Evolutionary conservation across 2,329 filamentous ascomycete species (phyloP).

Genomic region (Trichoderma harzianum): DNA sequence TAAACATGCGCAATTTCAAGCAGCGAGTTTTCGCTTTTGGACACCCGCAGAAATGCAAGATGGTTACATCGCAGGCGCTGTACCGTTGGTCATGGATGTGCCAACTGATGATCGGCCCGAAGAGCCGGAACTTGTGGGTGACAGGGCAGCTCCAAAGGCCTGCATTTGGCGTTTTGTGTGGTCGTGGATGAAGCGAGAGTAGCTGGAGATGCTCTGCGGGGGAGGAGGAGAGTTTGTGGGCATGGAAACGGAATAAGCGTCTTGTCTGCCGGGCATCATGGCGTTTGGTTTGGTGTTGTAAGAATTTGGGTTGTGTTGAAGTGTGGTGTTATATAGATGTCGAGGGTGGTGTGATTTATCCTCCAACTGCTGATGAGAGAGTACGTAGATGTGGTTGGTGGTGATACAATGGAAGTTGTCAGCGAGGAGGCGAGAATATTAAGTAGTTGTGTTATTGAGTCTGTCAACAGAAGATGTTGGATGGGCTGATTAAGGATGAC

Average conservation of each 20-base stretch:
- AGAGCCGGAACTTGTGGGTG: constrained; percentile 21
- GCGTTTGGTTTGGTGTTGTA: background rate
- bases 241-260: constrained; percentile 36
- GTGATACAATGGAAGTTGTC: background rate
- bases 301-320: background rate
- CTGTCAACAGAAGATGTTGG: background rate
- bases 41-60: background rate
- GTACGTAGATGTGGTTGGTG: background rate
- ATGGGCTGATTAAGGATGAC: background rate
- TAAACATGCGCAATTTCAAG: background rate
- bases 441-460: background rate
- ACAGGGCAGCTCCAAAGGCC: constrained; percentile 36
- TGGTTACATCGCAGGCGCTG: constrained; percentile 14
- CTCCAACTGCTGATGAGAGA: background rate
- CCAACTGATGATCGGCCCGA: constrained; percentile 18
- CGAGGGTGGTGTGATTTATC: background rate
- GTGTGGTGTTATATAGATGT: background rate
- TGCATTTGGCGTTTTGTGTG: constrained; percentile 67
- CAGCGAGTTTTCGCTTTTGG: background rate
- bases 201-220: constrained; percentile 50
- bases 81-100: constrained; percentile 31
- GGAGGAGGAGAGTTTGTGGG: constrained; percentile 36
- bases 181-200: constrained; percentile 59
- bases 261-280: constrained; percentile 41
- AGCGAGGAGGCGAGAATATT: background rate